Evolutionary conservation across 306 rosid genomes (phyloP).

Genomic region (Cotoneaster glaucophyllus): DNA sequence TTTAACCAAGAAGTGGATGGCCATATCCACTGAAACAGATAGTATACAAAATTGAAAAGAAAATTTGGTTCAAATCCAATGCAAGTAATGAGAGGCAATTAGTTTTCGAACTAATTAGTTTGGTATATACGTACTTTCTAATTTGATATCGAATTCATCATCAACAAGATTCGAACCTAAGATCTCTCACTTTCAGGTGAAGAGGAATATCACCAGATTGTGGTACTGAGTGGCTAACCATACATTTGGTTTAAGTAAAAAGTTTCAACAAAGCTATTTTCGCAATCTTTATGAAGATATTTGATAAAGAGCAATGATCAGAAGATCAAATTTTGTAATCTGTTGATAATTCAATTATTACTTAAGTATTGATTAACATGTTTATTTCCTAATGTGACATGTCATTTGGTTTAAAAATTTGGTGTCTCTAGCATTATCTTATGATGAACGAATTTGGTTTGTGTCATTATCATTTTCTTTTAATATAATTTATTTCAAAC

Average conservation of each 20-base stretch:
- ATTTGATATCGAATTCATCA: too few species aligned
- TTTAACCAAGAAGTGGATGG: background rate
- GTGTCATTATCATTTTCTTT: background rate
- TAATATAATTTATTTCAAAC: background rate
- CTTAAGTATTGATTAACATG: too few species aligned
- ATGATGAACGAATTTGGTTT: background rate
- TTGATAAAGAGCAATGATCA: background rate
- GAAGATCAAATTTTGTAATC: too few species aligned
- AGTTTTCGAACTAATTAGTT: background rate
- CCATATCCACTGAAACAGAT: background rate
- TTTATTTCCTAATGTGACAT: too few species aligned
- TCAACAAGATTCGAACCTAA: too few species aligned
- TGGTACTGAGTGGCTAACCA: too few species aligned
- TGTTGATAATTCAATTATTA: too few species aligned
- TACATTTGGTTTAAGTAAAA: background rate
- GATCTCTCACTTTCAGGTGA: too few species aligned
- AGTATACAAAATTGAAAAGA: background rate
- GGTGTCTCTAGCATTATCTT: too few species aligned
- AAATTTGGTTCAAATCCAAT: background rate
- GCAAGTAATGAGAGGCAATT: background rate
- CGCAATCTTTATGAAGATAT: background rate
- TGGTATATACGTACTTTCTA: background rate
- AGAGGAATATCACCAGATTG: too few species aligned
- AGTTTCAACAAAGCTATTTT: background rate
- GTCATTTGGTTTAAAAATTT: too few species aligned